A percentile compares a stretch with the other conserved stretches of the same genome.
Evolutionary conservation across 352 stramenopile species (phyloP).

Genomic region (Pythium sukuiense): DNA sequence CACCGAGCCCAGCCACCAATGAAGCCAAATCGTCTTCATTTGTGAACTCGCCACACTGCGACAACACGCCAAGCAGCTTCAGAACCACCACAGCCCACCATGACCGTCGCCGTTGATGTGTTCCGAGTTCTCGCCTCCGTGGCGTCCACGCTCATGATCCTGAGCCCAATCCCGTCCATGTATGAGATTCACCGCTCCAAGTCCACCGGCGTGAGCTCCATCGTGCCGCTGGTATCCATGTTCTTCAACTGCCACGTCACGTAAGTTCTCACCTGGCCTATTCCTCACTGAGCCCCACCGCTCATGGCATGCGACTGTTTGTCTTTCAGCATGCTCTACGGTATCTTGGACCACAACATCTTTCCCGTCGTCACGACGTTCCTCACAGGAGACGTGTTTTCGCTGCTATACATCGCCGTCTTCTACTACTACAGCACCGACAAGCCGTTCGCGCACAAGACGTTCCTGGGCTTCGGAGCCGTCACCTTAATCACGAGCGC

Average conservation of each 20-base stretch:
- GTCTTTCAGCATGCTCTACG: slow-evolving; percentile 17
- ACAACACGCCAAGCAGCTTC: not conserved
- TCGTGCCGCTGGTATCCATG: slow-evolving; percentile 25
- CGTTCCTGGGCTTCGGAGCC: slow-evolving; percentile 14
- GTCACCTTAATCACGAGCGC: slow-evolving; percentile 7
- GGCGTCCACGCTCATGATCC: slow-evolving; percentile 26
- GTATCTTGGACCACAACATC: slow-evolving; percentile 23
- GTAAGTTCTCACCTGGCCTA: slow-evolving; percentile 5
- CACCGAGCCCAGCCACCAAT: not conserved
- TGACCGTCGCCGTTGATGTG: slow-evolving; percentile 22
- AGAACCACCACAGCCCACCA: not conserved
- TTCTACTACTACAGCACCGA: slow-evolving; percentile 20
- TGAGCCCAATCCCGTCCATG: slow-evolving; percentile 23
- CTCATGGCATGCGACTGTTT: not conserved
- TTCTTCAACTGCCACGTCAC: slow-evolving; percentile 26
- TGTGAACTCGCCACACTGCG: not conserved
- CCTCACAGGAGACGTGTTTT: slow-evolving; percentile 22
- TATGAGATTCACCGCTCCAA: slow-evolving; percentile 19
- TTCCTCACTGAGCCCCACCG: not conserved
- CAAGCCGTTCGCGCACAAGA: slow-evolving; percentile 15
- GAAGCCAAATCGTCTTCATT: not conserved
- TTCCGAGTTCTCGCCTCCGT: slow-evolving; percentile 24
- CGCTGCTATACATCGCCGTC: slow-evolving; percentile 21
- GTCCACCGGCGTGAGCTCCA: slow-evolving; percentile 20
- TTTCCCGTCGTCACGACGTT: slow-evolving; percentile 23